phyloP scores from a whole-genome alignment of 805 yeast genomes.

The Starmerella potacharoeniae region DNA sequence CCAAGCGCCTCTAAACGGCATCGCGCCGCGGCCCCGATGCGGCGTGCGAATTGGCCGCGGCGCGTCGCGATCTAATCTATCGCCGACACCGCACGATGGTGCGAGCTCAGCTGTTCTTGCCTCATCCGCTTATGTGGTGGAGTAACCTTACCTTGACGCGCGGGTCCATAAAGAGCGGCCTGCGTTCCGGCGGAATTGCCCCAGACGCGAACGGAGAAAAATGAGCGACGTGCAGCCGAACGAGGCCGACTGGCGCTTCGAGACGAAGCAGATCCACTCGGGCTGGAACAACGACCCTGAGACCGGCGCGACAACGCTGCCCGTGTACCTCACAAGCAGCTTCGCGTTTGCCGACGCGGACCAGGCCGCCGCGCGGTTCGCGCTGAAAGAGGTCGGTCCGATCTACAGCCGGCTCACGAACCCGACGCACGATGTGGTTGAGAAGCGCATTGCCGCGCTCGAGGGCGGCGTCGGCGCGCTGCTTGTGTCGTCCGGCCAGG shows the following conservation, averaged over 20 bases:
- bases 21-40: too few species aligned
- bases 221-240: conserved; percentile 3
- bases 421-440: conserved; percentile 88
- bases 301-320: conserved; percentile 75
- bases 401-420: conserved; percentile 84
- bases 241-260: conserved; percentile 28
- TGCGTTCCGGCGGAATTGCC: too few species aligned
- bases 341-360: conserved; percentile 77
- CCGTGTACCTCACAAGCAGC: conserved; percentile 86
- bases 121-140: neutral
- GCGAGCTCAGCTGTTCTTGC: conserved; percentile 2
- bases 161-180: neutral
- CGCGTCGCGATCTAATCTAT: too few species aligned
- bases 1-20: too few species aligned
- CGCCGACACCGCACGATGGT: neutral
- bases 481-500: conserved; percentile 90
- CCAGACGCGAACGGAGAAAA: too few species aligned
- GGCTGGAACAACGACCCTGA: conserved; percentile 67
- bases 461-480: conserved; percentile 89
- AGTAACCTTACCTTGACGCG: neutral
- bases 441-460: conserved; percentile 80
- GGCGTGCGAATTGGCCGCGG: too few species aligned
- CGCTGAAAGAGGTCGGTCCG: conserved; percentile 70
- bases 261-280: conserved; percentile 88
- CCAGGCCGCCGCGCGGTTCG: conserved; percentile 86